phyloP scores from a whole-genome alignment of 306 rosid genomes.

The Cicer cuneatum region DNA sequence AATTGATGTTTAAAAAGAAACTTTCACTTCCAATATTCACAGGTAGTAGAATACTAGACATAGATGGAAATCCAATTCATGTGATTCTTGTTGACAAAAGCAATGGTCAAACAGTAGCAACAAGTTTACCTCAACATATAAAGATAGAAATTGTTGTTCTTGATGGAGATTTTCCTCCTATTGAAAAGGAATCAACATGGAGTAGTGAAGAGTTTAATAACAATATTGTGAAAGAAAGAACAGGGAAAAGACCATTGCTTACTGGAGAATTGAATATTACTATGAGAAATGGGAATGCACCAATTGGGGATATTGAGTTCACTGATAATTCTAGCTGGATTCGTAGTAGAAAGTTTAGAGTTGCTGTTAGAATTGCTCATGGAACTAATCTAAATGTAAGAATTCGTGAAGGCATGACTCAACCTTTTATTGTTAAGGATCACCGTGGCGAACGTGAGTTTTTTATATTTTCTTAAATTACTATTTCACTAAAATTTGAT shows the following conservation, averaged over 20 bases:
- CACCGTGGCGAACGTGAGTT: conserved; percentile 96
- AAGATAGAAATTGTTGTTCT: conserved; percentile 80
- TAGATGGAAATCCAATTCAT: conserved; percentile 53
- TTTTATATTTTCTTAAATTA: no score
- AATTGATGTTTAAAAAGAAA: conserved; percentile 53
- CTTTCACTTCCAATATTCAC: conserved; percentile 68
- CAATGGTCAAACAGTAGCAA: conserved; percentile 39
- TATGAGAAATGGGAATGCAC: conserved; percentile 62
- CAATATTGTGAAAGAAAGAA: conserved; percentile 69
- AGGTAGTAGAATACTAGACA: conserved; percentile 57
- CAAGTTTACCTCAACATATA: conserved; percentile 48
- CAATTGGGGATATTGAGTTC: conserved; percentile 70
- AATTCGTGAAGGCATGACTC: conserved; percentile 75
- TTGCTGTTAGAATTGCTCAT: conserved; percentile 60
- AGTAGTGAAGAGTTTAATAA: conserved; percentile 60
- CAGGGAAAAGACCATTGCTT: conserved; percentile 80
- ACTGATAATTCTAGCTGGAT: conserved; percentile 95
- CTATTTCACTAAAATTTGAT: no score
- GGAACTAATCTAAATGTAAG: conserved; percentile 48
- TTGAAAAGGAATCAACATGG: conserved; percentile 55
- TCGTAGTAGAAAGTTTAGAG: conserved; percentile 73
- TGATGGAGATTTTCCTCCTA: conserved; percentile 73
- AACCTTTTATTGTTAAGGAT: conserved; percentile 78
- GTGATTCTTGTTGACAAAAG: conserved; percentile 59
- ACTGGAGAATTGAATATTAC: conserved; percentile 66